phyloP scores from a whole-genome alignment of 2,329 filamentous ascomycete species.

The Calonectria pauciramosa region DNA sequence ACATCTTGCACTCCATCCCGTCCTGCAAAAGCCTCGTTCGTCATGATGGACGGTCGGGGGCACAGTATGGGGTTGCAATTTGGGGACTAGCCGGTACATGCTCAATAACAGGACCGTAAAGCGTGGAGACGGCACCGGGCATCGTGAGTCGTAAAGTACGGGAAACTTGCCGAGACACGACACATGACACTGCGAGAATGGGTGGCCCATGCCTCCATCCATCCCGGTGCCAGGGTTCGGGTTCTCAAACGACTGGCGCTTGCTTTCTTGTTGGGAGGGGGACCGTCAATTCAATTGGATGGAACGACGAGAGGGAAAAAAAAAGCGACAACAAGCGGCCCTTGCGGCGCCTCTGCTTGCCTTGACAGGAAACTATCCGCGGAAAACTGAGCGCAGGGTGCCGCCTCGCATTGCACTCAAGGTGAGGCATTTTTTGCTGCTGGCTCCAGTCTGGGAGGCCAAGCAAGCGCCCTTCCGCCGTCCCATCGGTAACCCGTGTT shows the following conservation, averaged over 20 bases:
- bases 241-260: conserved; percentile 13
- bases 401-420: background rate
- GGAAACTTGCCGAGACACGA: conserved; percentile 34
- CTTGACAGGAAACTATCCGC: conserved; percentile 17
- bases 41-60: background rate
- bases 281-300: conserved; percentile 12
- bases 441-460: conserved; percentile 10
- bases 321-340: background rate
- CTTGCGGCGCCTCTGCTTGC: conserved; percentile 18
- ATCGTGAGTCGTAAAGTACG: conserved; percentile 28
- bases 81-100: conserved; percentile 6
- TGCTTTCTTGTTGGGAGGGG: conserved; percentile 21
- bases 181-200: conserved; percentile 35
- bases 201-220: conserved; percentile 12
- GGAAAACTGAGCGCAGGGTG: conserved; percentile 9
- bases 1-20: conserved; percentile 1
- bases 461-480: conserved; percentile 23
- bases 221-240: background rate
- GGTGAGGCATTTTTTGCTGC: conserved; percentile 31
- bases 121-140: conserved; percentile 10
- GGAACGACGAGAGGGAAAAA: conserved; percentile 29
- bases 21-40: conserved; percentile 13
- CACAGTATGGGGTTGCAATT: conserved; percentile 19
- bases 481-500: conserved; percentile 28
- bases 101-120: background rate